phyloP scores from a whole-genome alignment of 208 protist genomes.

The Wallacemonas rigidus region DNA sequence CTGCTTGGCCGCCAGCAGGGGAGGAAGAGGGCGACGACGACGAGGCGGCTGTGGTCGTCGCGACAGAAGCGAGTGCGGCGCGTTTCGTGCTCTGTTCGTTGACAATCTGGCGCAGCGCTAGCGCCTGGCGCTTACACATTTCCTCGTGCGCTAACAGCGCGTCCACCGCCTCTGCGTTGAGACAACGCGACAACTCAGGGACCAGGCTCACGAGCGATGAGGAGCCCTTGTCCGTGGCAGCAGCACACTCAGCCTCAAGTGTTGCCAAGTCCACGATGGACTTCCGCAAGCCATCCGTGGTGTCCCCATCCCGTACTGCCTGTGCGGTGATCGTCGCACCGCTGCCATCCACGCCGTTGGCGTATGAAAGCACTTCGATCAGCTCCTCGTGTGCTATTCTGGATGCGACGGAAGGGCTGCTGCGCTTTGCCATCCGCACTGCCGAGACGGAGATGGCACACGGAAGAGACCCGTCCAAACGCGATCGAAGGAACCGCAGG shows the following conservation, averaged over 20 bases:
- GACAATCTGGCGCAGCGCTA: background rate
- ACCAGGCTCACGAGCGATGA: background rate
- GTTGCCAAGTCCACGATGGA: conserved; percentile 1
- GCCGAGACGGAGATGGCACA: conserved; percentile 32
- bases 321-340: background rate
- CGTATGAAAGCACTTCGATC: background rate
- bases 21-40: background rate
- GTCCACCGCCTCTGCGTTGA: background rate
- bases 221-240: background rate
- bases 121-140: conserved; percentile 1
- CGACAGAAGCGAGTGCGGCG: background rate
- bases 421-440: conserved; percentile 27
- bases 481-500: conserved; percentile 24
- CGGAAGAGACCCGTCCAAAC: conserved; percentile 40
- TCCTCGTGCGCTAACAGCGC: conserved; percentile 8
- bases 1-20: background rate
- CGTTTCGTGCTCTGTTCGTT: conserved; percentile 7
- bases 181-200: background rate
- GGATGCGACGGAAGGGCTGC: conserved; percentile 23
- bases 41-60: background rate
- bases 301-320: conserved; percentile 5
- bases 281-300: background rate
- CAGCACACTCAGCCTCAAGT: conserved; percentile 24
- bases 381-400: conserved; percentile 4
- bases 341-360: background rate